Evolutionary conservation across 129 eudicot species (phyloP).

Genomic region (Flaveria robusta): DNA sequence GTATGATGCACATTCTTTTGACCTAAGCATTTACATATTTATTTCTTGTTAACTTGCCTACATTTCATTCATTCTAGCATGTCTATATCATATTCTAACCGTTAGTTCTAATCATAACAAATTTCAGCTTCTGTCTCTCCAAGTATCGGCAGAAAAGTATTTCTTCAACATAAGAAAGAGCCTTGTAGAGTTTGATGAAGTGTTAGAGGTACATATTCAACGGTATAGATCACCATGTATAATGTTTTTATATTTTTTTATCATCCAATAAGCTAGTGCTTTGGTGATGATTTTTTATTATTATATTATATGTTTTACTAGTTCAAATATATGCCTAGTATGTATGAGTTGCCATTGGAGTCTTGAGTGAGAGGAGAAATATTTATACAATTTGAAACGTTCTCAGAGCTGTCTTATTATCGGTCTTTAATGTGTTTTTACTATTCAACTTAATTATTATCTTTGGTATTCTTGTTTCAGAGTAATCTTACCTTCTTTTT

Average conservation of each 20-base stretch:
- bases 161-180: constrained; percentile 88
- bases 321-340: constrained; percentile 4
- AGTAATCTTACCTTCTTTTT: not conserved
- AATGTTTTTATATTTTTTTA: constrained; percentile 2
- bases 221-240: not conserved
- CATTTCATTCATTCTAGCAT: not conserved
- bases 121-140: constrained; percentile 80
- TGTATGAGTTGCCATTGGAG: constrained; percentile 10
- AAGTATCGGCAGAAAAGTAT: constrained; percentile 88
- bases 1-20: not conserved
- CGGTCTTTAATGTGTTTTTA: constrained; percentile 7
- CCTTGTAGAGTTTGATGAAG: constrained; percentile 98
- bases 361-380: too few relatives aligned
- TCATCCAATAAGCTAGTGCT: not conserved
- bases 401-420: too few relatives aligned
- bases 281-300: not conserved
- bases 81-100: constrained; percentile 15
- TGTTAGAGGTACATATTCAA: constrained; percentile 71
- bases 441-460: not conserved
- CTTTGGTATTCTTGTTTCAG: not conserved
- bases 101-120: not conserved
- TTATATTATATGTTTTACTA: not conserved
- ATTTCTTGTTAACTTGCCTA: not conserved
- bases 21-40: constrained; percentile 10
- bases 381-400: too few relatives aligned